These are phyloP conservation scores for Exophiala xenobiotica DNA, from an alignment of 2,329 filamentous ascomycete genomes.

Conservation along the genomic window DNA sequence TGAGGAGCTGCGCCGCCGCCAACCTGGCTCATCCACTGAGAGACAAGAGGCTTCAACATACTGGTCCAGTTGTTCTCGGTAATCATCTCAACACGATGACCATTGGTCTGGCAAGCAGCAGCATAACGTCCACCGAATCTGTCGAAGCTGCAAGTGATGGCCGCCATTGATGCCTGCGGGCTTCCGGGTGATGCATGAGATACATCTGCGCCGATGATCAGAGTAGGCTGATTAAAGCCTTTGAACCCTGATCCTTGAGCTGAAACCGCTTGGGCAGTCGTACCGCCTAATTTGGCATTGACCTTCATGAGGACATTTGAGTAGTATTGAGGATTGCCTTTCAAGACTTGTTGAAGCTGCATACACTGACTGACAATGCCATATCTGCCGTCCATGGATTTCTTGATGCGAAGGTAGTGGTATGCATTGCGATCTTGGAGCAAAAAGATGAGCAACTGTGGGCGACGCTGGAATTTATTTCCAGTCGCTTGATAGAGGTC, in stretches of 20 bases:
- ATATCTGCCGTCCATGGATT: slow-evolving; percentile 79
- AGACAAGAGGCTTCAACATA: slow-evolving; percentile 65
- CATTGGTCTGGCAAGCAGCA: slow-evolving; percentile 79
- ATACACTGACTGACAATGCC: slow-evolving; percentile 83
- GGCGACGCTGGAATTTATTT: slow-evolving; percentile 54
- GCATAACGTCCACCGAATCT: slow-evolving; percentile 70
- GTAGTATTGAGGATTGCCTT: slow-evolving; percentile 76
- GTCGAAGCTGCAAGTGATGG: slow-evolving; percentile 81
- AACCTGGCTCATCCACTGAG: slow-evolving; percentile 61
- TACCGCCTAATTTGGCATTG: slow-evolving; percentile 89
- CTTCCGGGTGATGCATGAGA: slow-evolving; percentile 76
- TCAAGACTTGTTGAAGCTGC: slow-evolving; percentile 66
- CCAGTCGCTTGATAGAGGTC: slow-evolving; percentile 58
- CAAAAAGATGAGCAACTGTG: slow-evolving; percentile 79
- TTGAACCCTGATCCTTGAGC: slow-evolving; percentile 36
- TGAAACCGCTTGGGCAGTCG: slow-evolving; percentile 59
- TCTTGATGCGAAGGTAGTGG: slow-evolving; percentile 83
- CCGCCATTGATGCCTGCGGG: slow-evolving; percentile 70
- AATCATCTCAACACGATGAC: slow-evolving; percentile 77
- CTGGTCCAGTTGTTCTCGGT: slow-evolving; percentile 62
- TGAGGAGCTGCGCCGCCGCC: slow-evolving; percentile 58
- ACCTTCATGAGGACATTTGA: slow-evolving; percentile 97
- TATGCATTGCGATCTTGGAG: slow-evolving; percentile 68
- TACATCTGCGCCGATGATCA: slow-evolving; percentile 89
- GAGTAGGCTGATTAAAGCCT: slow-evolving; percentile 54